These are phyloP conservation scores for Volutella citrinella DNA, from an alignment of 2,329 filamentous ascomycete genomes.

Conservation along the genomic window DNA sequence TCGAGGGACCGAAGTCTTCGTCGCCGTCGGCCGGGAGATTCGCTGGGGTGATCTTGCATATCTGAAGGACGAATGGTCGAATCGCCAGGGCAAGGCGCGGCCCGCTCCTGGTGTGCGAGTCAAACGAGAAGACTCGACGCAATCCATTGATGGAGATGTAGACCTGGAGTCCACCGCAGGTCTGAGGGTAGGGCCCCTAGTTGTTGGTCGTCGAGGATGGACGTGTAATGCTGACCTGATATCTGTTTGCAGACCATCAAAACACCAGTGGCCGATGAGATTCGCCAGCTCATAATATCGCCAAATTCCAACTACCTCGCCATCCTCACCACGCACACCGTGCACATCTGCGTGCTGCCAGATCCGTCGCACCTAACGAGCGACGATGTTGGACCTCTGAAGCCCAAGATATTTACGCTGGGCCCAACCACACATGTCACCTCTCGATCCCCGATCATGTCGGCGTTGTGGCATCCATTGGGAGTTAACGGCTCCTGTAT, in stretches of 20 bases:
- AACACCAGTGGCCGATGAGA: conserved; percentile 74
- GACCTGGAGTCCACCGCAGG: conserved; percentile 27
- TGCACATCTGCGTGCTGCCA: conserved; percentile 84
- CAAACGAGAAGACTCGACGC: conserved; percentile 47
- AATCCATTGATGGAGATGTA: conserved; percentile 32
- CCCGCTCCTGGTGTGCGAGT: conserved; percentile 34
- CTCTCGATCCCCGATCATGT: conserved; percentile 75
- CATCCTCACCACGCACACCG: conserved; percentile 80
- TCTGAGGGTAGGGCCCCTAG: conserved; percentile 36
- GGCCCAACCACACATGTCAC: conserved; percentile 90
- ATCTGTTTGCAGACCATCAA: conserved; percentile 78
- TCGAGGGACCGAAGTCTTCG: conserved; percentile 83
- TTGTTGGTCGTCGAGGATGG: no score
- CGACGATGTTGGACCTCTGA: conserved; percentile 65
- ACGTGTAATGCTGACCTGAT: no score
- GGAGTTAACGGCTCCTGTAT: conserved; percentile 78
- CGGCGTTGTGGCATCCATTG: conserved; percentile 88
- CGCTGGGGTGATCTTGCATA: conserved; percentile 84
- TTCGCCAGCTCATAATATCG: conserved; percentile 81
- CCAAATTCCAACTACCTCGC: conserved; percentile 80
- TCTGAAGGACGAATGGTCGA: conserved; percentile 61
- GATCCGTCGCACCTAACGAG: conserved; percentile 73
- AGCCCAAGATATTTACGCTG: conserved; percentile 84
- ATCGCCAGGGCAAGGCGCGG: conserved; percentile 27
- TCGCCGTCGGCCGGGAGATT: conserved; percentile 84